Evolutionary conservation across 306 rosid species (phyloP), one percentile per base, ranked within the genome.

Genomic region (Sphenostylis stenocarpa): DNA sequence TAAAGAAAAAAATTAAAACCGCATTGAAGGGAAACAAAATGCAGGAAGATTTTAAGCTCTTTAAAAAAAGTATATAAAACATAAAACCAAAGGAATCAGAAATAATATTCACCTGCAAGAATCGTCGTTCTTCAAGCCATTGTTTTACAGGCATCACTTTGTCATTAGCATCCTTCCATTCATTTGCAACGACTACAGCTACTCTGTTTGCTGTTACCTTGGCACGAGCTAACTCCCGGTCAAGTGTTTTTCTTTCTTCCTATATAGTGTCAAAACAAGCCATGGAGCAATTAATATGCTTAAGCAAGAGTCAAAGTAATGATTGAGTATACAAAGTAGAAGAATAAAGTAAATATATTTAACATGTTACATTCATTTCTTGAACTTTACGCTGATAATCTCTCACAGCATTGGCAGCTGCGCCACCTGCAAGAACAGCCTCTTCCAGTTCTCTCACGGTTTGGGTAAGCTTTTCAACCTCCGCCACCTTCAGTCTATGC

Each of bases 401-500:
- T 83, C 99, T 91, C 88, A 96, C 99, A 75, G 96, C 99, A 87
- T 96, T 96, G 23, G 99, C 99, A n/a, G 99, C 99, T 26, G 99
- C 98, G 56, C 99, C 99, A 23, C 99, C 98, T 44, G 97, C 97
- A 87, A 96, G 99, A 83, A 96, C 98, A 73, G 99, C 98, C 92
- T 96, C 99, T 86, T 96, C 99, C 77, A 96, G 86, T 87, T 96
- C 99, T 67, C 99, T 87, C 61, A 96, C 99, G 76, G 99, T 96
- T 81, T 96, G 99, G 4, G 98, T 96, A 80, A 92, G 93, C 80
- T 96, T 96, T 86, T 96, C 99, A 88, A 96, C 99, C 84, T 96
- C 99, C 28, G 99, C 99, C 68, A 96, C 99, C 85, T 96, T 96
- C 76, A 88, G 91, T 81, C 99, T 87, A 79, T 92, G 98, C 99